Evolutionary conservation across 2,329 filamentous ascomycete species (phyloP), one percentile per base, ranked within the genome.

Genomic region (Onygenales sp.): DNA sequence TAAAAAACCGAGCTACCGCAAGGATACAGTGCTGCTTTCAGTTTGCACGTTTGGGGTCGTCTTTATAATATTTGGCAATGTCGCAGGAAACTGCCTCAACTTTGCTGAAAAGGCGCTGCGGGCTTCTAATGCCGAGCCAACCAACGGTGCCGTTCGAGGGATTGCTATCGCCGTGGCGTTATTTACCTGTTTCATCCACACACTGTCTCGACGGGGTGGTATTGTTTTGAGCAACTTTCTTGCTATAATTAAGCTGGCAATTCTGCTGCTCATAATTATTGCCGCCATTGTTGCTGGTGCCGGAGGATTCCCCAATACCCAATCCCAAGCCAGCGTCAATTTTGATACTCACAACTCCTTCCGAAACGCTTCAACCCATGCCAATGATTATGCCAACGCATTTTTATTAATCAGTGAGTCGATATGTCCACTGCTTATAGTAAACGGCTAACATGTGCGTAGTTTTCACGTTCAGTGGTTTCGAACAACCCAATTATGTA

Each of bases 221-320:
- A 78, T 81, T 43, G 60, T 68, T 21, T 59, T 80, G 27, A 78
- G 77, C 60, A 80, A 80, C 56, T 27, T 70, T n/a, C 66, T 81
- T 35, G 78, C 78, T 3, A 62, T 73, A 2, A 58, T 78, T 54
- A 81, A 81, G 57, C 62, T 79, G 2, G 59, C 66, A 45, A 71
- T 79, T 1, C 68, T 81, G 2, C 52, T 79, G 1, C 63, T 73
- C 8, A 75, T 81, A 47, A 65, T 74, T 39, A 54, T 62, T 7
- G 61, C 70, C 17, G 73, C 70, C 8, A 39, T 49, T 42, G 60
- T 59, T 32, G 60, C 59, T n/a, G 60, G 58, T 32, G 60, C 48
- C 1, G 60, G 64, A 10, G 54, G 52, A 11, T 59, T 60, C 31
- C 49, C 56, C 3, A 58, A 58, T 3, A 56, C 64, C 32, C 62